Evolutionary conservation across 495 filamentous ascomycete genomes (phyloP).

Genomic region (Talaromyces nanjingensis): DNA sequence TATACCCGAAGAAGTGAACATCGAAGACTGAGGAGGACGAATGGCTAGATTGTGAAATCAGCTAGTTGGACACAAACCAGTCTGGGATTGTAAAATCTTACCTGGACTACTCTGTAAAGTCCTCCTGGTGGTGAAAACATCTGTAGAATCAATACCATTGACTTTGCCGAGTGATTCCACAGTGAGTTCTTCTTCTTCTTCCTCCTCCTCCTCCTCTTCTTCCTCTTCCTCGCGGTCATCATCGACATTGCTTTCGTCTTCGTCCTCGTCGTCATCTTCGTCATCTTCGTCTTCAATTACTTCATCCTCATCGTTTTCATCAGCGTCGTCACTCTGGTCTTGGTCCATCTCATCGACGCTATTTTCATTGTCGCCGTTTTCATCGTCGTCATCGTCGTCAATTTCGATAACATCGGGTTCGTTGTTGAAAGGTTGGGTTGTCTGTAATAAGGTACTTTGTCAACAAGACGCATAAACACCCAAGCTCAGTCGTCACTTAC

Average conservation of each 20-base stretch:
- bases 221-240: constrained; percentile 19
- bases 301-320: constrained; percentile 16
- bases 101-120: constrained; percentile 13
- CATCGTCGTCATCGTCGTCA: constrained; percentile 27
- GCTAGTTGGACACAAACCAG: constrained; percentile 2
- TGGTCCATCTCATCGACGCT: constrained; percentile 18
- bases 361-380: constrained; percentile 9
- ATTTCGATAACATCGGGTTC: constrained; percentile 35
- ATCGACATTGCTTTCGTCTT: constrained; percentile 10
- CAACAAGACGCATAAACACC: constrained; percentile 8
- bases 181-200: constrained; percentile 20
- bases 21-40: constrained; percentile 20
- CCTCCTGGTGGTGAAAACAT: constrained; percentile 16
- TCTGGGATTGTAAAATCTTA: constrained; percentile 9
- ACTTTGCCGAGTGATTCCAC: constrained; percentile 9
- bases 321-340: constrained; percentile 8
- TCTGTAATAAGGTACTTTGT: constrained; percentile 13
- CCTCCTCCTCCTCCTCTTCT: constrained; percentile 16
- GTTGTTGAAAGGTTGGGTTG: constrained; percentile 19
- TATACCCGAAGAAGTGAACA: constrained; percentile 44
- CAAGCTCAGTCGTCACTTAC: constrained; percentile 17
- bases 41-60: constrained; percentile 17
- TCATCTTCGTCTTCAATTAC: constrained; percentile 20
- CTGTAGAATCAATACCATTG: constrained; percentile 19
- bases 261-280: constrained; percentile 19